Percentiles rank a stretch among this genome's conserved stretches.
These are phyloP conservation scores for Takashimella tepidaria DNA, from an alignment of 1,284 basidiomycete species.

Conservation along the genomic window DNA sequence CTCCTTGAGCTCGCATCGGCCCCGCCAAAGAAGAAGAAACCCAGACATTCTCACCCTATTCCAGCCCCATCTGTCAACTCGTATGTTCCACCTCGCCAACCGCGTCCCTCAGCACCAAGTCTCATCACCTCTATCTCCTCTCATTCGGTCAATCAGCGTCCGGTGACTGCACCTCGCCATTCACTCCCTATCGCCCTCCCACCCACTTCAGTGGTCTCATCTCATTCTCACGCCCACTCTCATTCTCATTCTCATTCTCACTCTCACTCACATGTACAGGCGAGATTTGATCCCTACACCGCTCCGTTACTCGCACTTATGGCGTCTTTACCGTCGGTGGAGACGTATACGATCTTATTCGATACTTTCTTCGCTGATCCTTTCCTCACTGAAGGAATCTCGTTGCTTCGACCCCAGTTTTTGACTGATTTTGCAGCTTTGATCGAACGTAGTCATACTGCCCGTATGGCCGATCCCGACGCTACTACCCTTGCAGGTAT, in stretches of 20 bases:
- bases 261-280: background rate
- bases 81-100: slow-evolving; percentile 1
- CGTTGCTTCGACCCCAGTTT: slow-evolving; percentile 38
- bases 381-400: slow-evolving; percentile 42
- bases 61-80: background rate
- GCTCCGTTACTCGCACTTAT: slow-evolving; percentile 27
- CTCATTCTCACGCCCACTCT: background rate
- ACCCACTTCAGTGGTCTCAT: too few species aligned
- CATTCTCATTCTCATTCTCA: background rate
- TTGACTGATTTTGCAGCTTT: slow-evolving; percentile 32
- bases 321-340: slow-evolving; percentile 30
- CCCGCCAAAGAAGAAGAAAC: slow-evolving; percentile 37
- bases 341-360: slow-evolving; percentile 38
- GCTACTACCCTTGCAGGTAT: slow-evolving; percentile 40
- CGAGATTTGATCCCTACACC: slow-evolving; percentile 30
- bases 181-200: background rate
- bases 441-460: slow-evolving; percentile 20
- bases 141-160: background rate
- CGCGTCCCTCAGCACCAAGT: background rate
- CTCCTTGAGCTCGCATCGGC: slow-evolving; percentile 36
- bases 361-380: slow-evolving; percentile 41
- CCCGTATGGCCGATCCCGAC: slow-evolving; percentile 30
- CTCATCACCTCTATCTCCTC: background rate
- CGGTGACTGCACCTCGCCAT: background rate
- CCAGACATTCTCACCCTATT: slow-evolving; percentile 9